Percentiles rank a stretch among this genome's conserved stretches.
Evolutionary conservation across 345 rosid genomes (phyloP).

Genomic region (Syzygium oleosum): DNA sequence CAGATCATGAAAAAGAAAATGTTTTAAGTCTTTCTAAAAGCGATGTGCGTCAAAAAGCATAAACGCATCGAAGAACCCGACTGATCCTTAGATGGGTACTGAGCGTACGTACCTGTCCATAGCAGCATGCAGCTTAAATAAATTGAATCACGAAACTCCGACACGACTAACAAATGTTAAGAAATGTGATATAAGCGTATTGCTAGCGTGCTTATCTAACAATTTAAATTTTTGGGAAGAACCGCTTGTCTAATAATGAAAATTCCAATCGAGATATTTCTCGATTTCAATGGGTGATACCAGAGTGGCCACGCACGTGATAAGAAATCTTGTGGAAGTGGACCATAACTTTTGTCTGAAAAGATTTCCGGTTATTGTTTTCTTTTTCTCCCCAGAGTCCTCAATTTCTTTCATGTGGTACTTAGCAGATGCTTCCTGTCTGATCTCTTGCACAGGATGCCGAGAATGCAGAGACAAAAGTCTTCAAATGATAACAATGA

Average conservation of each 20-base stretch:
- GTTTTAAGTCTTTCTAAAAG: background rate
- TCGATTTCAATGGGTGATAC: background rate
- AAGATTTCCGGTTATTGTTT: background rate
- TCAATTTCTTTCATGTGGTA: background rate
- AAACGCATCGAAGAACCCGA: background rate
- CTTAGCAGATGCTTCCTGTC: background rate
- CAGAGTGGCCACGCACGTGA: background rate
- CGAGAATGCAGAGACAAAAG: background rate
- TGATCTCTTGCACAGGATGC: background rate
- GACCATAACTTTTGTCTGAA: background rate
- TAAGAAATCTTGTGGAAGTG: background rate
- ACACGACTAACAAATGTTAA: background rate
- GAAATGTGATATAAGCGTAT: background rate
- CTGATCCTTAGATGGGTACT: background rate
- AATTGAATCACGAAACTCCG: background rate
- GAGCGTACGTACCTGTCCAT: background rate
- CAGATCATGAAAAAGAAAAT: background rate
- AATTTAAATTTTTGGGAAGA: background rate
- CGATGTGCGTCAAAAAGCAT: background rate
- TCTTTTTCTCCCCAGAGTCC: background rate
- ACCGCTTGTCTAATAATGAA: background rate
- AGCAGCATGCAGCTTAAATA: background rate
- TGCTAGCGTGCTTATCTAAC: rapidly evolving
- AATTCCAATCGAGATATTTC: background rate
- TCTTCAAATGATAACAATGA: background rate